Percentiles rank a stretch among this genome's conserved stretches.
Conservation (phyloP, 345 rosid genomes). For the Eucalyptus marginata region DNA sequence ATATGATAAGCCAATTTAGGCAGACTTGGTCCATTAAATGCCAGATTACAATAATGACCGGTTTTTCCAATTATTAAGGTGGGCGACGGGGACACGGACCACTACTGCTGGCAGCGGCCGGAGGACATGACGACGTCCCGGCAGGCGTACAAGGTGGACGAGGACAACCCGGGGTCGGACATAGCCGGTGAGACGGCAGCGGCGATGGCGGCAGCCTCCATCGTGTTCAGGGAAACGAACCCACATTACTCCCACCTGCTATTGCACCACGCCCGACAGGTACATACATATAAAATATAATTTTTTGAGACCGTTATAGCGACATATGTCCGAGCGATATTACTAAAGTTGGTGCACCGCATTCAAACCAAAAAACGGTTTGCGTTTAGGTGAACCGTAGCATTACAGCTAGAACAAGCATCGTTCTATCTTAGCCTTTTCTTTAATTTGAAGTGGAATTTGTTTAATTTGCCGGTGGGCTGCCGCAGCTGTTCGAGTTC, state of each 20-base stretch:
- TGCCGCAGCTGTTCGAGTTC: conserved; percentile 49
- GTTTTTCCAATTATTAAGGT: conserved; percentile 20
- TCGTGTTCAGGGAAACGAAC: conserved; percentile 58
- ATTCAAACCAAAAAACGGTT: not conserved
- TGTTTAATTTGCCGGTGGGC: not conserved
- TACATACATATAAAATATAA: not conserved
- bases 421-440: not conserved
- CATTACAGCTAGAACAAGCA: not conserved
- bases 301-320: not conserved
- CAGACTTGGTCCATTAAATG: not conserved
- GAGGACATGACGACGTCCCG: conserved; percentile 90
- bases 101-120: conserved; percentile 95
- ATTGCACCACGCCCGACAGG: conserved; percentile 58
- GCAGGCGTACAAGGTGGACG: conserved; percentile 57
- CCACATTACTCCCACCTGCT: conserved; percentile 65
- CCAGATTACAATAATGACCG: not conserved
- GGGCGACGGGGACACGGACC: conserved; percentile 86
- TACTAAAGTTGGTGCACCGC: not conserved
- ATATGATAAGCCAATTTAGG: not conserved
- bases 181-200: conserved; percentile 78
- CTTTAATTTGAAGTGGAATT: not conserved
- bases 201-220: conserved; percentile 80
- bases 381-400: not conserved
- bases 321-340: not conserved
- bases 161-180: conserved; percentile 71